phyloP scores from a whole-genome alignment of 768 basidiomycete species.

The Chalciporus pseudorubinellus region DNA sequence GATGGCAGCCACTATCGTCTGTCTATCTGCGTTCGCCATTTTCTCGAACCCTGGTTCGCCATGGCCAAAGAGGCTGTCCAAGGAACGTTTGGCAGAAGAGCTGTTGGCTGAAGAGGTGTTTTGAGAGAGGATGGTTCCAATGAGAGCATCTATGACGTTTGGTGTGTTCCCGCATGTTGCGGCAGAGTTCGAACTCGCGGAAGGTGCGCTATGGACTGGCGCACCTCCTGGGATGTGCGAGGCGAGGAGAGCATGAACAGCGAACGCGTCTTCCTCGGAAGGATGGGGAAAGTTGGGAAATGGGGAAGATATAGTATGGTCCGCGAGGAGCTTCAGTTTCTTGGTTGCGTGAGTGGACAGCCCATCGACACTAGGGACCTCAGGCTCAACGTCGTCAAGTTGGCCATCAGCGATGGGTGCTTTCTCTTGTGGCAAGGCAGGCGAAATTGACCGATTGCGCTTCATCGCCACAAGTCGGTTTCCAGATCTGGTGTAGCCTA shows the following conservation, averaged over 20 bases:
- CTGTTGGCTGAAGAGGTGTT: conserved; percentile 54
- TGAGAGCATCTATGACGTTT: conserved; percentile 57
- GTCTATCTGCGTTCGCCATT: conserved; percentile 43
- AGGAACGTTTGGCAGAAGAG: conserved; percentile 45
- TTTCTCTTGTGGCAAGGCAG: neutral
- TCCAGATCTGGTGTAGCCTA: neutral
- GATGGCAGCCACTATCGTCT: conserved; percentile 48
- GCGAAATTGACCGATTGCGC: conserved; percentile 12
- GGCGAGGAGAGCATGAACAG: conserved; percentile 42
- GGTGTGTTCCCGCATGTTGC: conserved; percentile 45
- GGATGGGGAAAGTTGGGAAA: conserved; percentile 47
- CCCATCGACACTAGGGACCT: neutral
- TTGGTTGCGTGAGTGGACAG: conserved; percentile 32
- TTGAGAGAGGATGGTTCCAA: conserved; percentile 59
- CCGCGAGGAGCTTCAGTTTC: conserved; percentile 49
- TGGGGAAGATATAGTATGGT: conserved; percentile 43
- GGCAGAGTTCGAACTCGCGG: conserved; percentile 37
- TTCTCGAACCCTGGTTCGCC: conserved; percentile 45
- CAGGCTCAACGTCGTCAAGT: neutral
- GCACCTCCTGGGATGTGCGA: conserved; percentile 35
- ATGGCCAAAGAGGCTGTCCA: conserved; percentile 49
- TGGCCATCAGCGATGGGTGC: neutral
- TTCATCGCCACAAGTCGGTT: conserved; percentile 6
- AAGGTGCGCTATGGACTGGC: conserved; percentile 28
- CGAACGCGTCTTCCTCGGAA: conserved; percentile 40